A percentile compares a stretch with the other conserved stretches of the same genome.
phyloP scores from a whole-genome alignment of 495 filamentous ascomycete genomes.

The Aspergillus diversus region DNA sequence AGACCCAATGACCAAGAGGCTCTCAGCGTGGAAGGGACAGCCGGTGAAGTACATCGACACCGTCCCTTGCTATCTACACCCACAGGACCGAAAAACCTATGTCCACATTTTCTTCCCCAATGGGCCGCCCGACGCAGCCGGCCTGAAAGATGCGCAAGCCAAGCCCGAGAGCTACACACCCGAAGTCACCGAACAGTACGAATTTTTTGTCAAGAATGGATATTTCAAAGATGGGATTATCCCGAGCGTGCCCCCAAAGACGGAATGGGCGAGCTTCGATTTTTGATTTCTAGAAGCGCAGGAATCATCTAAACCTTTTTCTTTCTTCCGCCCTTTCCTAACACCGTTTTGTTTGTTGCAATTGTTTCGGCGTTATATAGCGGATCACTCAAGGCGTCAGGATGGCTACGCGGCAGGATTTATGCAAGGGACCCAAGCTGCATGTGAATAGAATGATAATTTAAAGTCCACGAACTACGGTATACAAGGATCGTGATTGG shows the following conservation, averaged over 20 bases:
- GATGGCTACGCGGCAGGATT: too few relatives aligned
- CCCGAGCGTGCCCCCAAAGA: slow-evolving; percentile 72
- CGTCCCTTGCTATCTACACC: slow-evolving; percentile 53
- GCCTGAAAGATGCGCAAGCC: slow-evolving; percentile 41
- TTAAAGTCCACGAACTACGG: background rate
- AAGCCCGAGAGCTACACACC: slow-evolving; percentile 47
- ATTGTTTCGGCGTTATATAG: too few relatives aligned
- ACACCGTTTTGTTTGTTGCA: too few relatives aligned
- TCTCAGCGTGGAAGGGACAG: slow-evolving; percentile 58
- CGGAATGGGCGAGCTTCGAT: slow-evolving; percentile 73
- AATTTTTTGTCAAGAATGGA: slow-evolving; percentile 61
- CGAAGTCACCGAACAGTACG: slow-evolving; percentile 60
- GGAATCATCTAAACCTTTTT: slow-evolving; percentile 4
- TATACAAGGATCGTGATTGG: slow-evolving; percentile 13
- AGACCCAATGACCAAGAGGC: slow-evolving; percentile 38
- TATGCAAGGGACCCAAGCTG: too few relatives aligned
- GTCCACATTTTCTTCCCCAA: slow-evolving; percentile 70
- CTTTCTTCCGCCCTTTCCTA: background rate
- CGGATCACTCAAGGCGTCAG: too few relatives aligned
- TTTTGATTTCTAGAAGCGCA: slow-evolving; percentile 46
- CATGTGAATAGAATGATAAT: background rate
- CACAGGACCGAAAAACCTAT: slow-evolving; percentile 49
- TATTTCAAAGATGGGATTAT: slow-evolving; percentile 65
- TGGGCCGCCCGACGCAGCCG: slow-evolving; percentile 62
- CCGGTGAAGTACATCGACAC: slow-evolving; percentile 56